Conservation (phyloP, 2,329 filamentous ascomycete species). For the Epichloe glyceriae region DNA sequence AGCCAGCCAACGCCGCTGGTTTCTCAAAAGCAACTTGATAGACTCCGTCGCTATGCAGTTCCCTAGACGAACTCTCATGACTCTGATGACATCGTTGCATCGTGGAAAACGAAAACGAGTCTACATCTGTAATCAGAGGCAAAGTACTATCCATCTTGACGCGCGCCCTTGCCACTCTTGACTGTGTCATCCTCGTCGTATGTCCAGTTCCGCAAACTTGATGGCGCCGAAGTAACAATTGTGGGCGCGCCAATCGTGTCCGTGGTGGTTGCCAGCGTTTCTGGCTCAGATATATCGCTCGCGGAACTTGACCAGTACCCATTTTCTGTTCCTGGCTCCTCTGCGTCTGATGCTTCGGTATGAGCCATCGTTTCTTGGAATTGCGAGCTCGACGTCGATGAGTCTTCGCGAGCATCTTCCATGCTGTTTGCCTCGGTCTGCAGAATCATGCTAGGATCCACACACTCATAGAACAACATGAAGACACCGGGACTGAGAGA, state of each 20-base stretch:
- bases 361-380: neutral
- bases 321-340: neutral
- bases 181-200: constrained; percentile 1
- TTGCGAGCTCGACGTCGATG: neutral
- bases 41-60: constrained; percentile 3
- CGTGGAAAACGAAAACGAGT: neutral
- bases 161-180: neutral
- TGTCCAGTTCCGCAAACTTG: constrained; percentile 2
- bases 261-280: neutral
- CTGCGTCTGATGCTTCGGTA: neutral
- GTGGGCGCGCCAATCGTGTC: constrained; percentile 1
- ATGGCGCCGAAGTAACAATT: neutral
- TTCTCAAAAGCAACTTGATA: neutral
- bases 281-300: constrained; percentile 1
- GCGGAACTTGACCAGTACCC: neutral
- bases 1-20: neutral
- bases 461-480: constrained; percentile 90
- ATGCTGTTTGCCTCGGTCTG: constrained; percentile 16
- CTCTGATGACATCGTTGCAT: neutral
- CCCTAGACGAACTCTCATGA: neutral
- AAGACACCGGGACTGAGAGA: constrained; percentile 67
- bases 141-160: neutral
- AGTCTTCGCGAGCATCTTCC: constrained; percentile 8
- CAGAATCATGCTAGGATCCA: constrained; percentile 40
- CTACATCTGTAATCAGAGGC: neutral